phyloP scores from a whole-genome alignment of 306 rosid genomes.

The Glycine tomentella region DNA sequence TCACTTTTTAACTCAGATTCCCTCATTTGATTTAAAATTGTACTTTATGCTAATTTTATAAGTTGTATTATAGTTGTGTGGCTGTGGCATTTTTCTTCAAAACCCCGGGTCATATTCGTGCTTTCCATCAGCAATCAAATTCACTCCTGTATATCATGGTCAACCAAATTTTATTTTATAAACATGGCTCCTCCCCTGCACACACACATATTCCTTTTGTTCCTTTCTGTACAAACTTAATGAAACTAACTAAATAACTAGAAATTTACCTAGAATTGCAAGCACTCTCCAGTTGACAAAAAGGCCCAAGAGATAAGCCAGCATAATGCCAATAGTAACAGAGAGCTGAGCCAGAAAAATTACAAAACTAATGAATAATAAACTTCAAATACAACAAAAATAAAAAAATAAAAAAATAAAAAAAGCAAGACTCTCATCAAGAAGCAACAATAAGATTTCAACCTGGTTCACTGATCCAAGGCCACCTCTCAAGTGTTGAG shows the following conservation, averaged over 20 bases:
- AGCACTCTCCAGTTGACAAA: conserved; percentile 82
- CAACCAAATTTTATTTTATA: conserved; percentile 12
- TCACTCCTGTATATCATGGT: conserved; percentile 1
- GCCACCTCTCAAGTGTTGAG: conserved; percentile 82
- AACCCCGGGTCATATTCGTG: too few species aligned
- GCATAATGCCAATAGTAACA: conserved; percentile 76
- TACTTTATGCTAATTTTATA: background rate
- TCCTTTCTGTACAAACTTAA: conserved; percentile 7
- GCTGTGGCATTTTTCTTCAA: background rate
- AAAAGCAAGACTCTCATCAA: background rate
- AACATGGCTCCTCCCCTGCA: conserved; percentile 25
- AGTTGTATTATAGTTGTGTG: background rate
- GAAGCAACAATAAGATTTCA: conserved; percentile 38
- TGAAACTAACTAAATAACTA: conserved; percentile 25
- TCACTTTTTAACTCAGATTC: background rate
- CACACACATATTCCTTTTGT: conserved; percentile 4
- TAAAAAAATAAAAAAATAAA: background rate
- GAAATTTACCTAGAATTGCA: conserved; percentile 78
- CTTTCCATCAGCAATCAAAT: background rate
- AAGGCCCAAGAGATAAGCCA: conserved; percentile 81
- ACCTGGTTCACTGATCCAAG: conserved; percentile 95
- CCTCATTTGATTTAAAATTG: background rate
- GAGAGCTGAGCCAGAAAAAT: conserved; percentile 62
- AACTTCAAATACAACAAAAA: conserved; percentile 9
- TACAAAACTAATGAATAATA: conserved; percentile 7